Percentiles rank a stretch among this genome's conserved stretches.
Conservation (phyloP, 371 early-diverging fungal species). For the Mucor sp. region DNA sequence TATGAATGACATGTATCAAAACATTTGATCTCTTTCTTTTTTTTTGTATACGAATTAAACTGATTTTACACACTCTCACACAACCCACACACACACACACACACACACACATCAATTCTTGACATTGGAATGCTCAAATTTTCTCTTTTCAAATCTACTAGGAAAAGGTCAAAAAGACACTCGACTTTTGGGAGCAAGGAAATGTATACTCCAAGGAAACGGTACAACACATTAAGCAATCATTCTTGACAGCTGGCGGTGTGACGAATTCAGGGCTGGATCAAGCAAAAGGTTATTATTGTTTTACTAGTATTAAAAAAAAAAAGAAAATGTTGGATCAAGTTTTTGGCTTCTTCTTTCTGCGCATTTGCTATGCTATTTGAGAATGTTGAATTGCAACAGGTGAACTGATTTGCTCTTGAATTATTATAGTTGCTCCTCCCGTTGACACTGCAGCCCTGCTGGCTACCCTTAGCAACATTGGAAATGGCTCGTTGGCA, state of each 20-base stretch:
- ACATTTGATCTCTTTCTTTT: background rate
- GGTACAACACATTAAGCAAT: constrained; percentile 38
- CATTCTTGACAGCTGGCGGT: constrained; percentile 31
- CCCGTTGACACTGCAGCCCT: constrained; percentile 38
- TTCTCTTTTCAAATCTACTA: constrained; percentile 22
- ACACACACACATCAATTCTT: background rate
- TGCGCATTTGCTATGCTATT: background rate
- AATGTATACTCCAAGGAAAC: constrained; percentile 45
- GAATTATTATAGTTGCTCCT: constrained; percentile 2
- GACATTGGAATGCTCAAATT: background rate
- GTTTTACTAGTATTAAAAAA: constrained; percentile 17
- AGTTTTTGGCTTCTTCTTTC: background rate
- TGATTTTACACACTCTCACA: background rate
- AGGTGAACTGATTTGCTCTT: background rate
- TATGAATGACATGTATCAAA: too few relatives aligned
- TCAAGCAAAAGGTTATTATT: constrained; percentile 30
- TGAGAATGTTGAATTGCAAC: constrained; percentile 9
- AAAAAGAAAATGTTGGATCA: constrained; percentile 14
- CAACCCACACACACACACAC: background rate
- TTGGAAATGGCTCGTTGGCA: constrained; percentile 30
- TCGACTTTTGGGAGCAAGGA: constrained; percentile 56
- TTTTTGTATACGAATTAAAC: background rate
- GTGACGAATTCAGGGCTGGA: background rate
- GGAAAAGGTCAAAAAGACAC: constrained; percentile 56
- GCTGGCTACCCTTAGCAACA: constrained; percentile 33